phyloP scores from a whole-genome alignment of 768 basidiomycete genomes.

The Auricularia auricula-judae region DNA sequence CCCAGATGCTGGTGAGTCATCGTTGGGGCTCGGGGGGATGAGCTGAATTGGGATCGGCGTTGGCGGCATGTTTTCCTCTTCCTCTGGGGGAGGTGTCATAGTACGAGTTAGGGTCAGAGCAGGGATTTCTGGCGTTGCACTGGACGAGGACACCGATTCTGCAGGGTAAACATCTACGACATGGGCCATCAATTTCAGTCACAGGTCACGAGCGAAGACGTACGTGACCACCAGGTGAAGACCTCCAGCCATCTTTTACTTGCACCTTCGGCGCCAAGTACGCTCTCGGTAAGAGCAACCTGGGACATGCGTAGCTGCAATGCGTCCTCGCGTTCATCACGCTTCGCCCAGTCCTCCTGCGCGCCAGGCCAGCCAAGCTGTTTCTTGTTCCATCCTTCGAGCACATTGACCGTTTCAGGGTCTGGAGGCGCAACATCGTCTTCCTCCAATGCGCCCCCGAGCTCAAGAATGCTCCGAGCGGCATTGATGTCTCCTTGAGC shows the following conservation, averaged over 20 bases:
- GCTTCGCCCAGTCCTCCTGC: constrained; percentile 1
- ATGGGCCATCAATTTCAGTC: neutral
- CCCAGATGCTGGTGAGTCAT: neutral
- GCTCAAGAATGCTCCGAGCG: constrained; percentile 64
- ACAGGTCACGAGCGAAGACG: constrained; percentile 1
- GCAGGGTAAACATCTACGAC: neutral
- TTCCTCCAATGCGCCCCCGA: constrained; percentile 55
- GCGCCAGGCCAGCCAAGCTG: neutral
- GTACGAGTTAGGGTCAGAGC: constrained; percentile 2
- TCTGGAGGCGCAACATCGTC: constrained; percentile 28
- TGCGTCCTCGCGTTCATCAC: constrained; percentile 38
- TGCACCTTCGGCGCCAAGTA: constrained; percentile 79
- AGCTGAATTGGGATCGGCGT: constrained; percentile 5
- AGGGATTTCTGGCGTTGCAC: neutral
- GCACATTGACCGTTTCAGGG: constrained; percentile 16
- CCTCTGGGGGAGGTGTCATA: neutral
- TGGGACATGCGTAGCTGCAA: constrained; percentile 83
- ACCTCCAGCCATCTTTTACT: constrained; percentile 72
- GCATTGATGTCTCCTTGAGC: constrained; percentile 71
- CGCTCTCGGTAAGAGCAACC: constrained; percentile 66
- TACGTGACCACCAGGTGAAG: constrained; percentile 61
- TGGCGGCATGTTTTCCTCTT: neutral
- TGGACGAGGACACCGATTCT: neutral
- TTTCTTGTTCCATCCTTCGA: constrained; percentile 8
- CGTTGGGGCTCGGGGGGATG: constrained; percentile 6